Conservation (phyloP, 139 green algal species). For the Closterium sp. region DNA sequence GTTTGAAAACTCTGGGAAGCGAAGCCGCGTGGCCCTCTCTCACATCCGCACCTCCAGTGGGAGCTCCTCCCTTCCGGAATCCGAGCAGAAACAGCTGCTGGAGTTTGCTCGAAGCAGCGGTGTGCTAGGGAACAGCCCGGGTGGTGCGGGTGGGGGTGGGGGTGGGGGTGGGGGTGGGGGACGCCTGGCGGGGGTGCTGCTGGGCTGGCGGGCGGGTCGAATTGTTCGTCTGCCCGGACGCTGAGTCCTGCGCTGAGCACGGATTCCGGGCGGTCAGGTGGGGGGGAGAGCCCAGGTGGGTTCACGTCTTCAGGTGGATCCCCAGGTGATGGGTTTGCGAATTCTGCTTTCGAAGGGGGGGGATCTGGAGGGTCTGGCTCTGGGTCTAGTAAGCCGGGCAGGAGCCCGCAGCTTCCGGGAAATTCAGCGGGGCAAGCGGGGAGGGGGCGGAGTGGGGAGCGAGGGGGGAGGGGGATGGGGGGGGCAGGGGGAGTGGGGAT, state of each 20-base stretch:
- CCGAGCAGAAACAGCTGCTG: not conserved
- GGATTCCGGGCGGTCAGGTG: not conserved
- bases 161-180: not conserved
- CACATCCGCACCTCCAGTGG: not conserved
- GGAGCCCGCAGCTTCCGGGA: not conserved
- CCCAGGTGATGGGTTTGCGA: not conserved
- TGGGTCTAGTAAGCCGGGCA: not conserved
- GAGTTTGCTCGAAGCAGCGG: not conserved
- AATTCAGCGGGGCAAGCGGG: not conserved
- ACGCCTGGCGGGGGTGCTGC: not conserved
- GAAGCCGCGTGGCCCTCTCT: not conserved
- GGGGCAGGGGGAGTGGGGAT: not conserved
- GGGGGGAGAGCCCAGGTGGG: not conserved
- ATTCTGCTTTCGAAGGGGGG: constrained; percentile 1
- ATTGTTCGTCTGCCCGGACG: not conserved
- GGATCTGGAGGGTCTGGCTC: not conserved
- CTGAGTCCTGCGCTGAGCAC: not conserved
- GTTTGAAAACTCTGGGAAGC: constrained; percentile 8
- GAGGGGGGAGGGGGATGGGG: not conserved
- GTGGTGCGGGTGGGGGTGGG: not conserved
- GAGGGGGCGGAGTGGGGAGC: not conserved
- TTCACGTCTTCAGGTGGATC: not conserved
- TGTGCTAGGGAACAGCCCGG: not conserved
- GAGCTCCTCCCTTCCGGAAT: not conserved
- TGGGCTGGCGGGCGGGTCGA: not conserved